Base-by-base conservation (phyloP, 345 rosid species). In the Jatropha curcas region DNA sequence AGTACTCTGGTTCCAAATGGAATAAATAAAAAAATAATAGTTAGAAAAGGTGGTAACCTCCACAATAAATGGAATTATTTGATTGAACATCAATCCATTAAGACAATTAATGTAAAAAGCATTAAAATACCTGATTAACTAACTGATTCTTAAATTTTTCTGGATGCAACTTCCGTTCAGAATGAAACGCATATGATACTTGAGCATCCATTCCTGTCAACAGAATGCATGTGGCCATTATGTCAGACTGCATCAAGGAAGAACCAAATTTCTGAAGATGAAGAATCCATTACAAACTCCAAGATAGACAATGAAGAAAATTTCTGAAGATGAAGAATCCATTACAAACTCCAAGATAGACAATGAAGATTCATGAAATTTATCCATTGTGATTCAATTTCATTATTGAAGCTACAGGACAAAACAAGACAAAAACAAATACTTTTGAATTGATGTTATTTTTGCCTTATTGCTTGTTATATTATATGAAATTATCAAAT, bases 131-230 rank as follows among this genome's bases (percentile, higher is more conserved):
- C 99, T 95, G 99, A 84, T 95, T 95, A 74, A 89, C 86, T 67
- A 92, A 79, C 85, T 90, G 99, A 37, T 74, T 74, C 35, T 67
- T 74, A 39, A 74, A 74, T 52, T 74, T 74, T 78, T 95, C 99
- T 9, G 99, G 99, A 80, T 92, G 92, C 76, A 84, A 58, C 86
- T 68, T 74, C 14, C 78, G 43, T 62, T 74, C 78, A 34, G 78
- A 67, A 74, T 74, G 78, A 60, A 74, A 68, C 35, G 73, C 78
- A 59, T 74, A 74, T 48, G 78, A 74, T 34, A 95, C 64, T 81
- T 95, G 98, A 77, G 99, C 97, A 87, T 95, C 98, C 98, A 92
- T 95, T 68, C 98, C 99, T 95, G 82, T 45, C 68, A 81, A 71
- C 39, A 69, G 35, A 30, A 50, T n/a, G 53, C 53, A 67, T 51